Evolutionary conservation across 163 green algal species (phyloP).

Genomic region (Chlamydomonas reinhardtii): DNA sequence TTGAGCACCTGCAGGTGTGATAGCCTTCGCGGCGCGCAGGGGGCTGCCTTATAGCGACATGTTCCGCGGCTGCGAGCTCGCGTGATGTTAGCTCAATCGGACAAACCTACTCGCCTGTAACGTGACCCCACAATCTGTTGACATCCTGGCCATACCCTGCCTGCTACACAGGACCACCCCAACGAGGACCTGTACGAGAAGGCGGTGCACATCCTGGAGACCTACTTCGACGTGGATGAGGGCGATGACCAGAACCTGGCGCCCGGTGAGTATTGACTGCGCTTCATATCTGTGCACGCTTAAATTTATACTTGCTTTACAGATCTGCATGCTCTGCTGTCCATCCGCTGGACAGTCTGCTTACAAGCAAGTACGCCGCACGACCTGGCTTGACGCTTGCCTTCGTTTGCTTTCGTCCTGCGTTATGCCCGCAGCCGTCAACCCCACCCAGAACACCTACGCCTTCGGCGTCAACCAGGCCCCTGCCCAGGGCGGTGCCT

Average conservation of each 20-base stretch:
- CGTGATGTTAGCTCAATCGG: too few species aligned
- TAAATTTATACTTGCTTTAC: background rate
- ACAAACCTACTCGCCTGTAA: too few species aligned
- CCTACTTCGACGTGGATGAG: constrained; percentile 93
- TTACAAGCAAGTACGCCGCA: too few species aligned
- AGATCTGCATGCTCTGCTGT: background rate
- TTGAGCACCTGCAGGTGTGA: constrained; percentile 87
- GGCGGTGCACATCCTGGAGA: constrained; percentile 94
- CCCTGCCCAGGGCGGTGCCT: constrained; percentile 8
- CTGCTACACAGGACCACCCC: constrained; percentile 84
- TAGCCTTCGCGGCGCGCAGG: background rate
- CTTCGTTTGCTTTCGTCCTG: too few species aligned
- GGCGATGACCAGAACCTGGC: constrained; percentile 91
- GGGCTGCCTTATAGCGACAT: too few species aligned
- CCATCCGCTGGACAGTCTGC: background rate
- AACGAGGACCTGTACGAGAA: constrained; percentile 99
- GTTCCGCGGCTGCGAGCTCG: too few species aligned
- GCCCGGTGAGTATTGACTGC: constrained; percentile 61
- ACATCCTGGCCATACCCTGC: too few species aligned
- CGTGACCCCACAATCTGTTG: too few species aligned
- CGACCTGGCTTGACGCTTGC: too few species aligned
- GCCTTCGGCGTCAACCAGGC: constrained; percentile 54
- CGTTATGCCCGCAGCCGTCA: constrained; percentile 13
- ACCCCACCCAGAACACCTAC: constrained; percentile 42
- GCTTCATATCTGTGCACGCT: background rate